Percentiles rank a stretch among this genome's conserved stretches.
phyloP scores from a whole-genome alignment of 2,329 filamentous ascomycete species.

The Nemania sp. region DNA sequence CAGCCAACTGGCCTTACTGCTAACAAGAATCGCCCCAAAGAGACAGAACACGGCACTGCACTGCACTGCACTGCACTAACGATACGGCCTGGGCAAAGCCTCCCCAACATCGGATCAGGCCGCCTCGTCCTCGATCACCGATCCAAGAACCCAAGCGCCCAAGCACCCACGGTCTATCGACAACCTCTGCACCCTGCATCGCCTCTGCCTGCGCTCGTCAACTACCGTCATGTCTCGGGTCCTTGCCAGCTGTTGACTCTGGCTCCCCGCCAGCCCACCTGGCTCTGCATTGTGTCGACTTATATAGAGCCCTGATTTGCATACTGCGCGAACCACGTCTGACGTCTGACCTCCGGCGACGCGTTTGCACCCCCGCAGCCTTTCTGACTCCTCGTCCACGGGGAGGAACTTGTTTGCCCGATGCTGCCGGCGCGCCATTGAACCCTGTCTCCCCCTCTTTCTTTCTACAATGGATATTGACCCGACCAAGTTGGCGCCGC shows the following conservation, averaged over 20 bases:
- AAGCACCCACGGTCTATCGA: conserved; percentile 40
- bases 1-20: conserved; percentile 16
- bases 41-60: background rate
- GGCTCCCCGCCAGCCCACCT: conserved; percentile 54
- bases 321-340: conserved; percentile 35
- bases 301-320: conserved; percentile 41
- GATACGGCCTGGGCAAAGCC: conserved; percentile 39
- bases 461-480: conserved; percentile 60
- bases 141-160: conserved; percentile 37
- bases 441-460: conserved; percentile 42
- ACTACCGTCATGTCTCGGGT: conserved; percentile 55
- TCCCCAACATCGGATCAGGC: conserved; percentile 41
- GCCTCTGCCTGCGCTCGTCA: conserved; percentile 42
- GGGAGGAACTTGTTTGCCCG: conserved; percentile 40
- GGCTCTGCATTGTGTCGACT: conserved; percentile 48
- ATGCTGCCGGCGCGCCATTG: conserved; percentile 54
- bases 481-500: conserved; percentile 62
- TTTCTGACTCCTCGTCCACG: conserved; percentile 30
- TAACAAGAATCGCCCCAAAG: conserved; percentile 32
- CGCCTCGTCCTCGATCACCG: conserved; percentile 43
- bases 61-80: conserved; percentile 17
- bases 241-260: conserved; percentile 55
- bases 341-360: conserved; percentile 40
- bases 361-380: conserved; percentile 46
- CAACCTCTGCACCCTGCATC: conserved; percentile 17